phyloP scores from a whole-genome alignment of 2,329 filamentous ascomycete genomes.

The Lanzia echinophila region DNA sequence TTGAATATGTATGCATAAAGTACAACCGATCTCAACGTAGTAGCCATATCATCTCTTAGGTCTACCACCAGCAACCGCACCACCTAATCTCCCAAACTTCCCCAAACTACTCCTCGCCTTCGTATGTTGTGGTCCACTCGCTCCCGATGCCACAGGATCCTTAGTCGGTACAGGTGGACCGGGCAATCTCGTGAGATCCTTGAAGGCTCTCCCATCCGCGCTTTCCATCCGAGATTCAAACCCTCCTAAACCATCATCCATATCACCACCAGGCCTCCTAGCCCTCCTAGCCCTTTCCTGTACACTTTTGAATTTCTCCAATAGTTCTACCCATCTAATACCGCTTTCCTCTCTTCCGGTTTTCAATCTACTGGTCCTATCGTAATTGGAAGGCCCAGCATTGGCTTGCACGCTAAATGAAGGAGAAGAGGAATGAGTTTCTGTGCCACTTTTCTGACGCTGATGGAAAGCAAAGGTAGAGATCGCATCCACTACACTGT shows the following conservation, averaged over 20 bases:
- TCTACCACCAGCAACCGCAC: slow-evolving; percentile 53
- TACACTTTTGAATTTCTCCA: slow-evolving; percentile 89
- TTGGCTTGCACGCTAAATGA: slow-evolving; percentile 40
- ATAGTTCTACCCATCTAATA: slow-evolving; percentile 85
- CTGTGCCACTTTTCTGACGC: slow-evolving; percentile 25
- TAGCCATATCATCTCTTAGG: slow-evolving; percentile 37
- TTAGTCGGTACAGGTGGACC: slow-evolving; percentile 45
- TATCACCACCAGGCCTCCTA: slow-evolving; percentile 45
- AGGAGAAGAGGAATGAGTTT: slow-evolving; percentile 28
- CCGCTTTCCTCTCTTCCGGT: slow-evolving; percentile 67
- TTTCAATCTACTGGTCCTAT: slow-evolving; percentile 71
- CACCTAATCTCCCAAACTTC: slow-evolving; percentile 63
- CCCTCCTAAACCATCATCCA: slow-evolving; percentile 44
- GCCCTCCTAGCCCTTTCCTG: slow-evolving; percentile 77
- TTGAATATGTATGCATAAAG: neutral
- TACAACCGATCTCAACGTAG: neutral
- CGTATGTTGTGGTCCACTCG: slow-evolving; percentile 34
- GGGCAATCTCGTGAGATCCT: slow-evolving; percentile 29
- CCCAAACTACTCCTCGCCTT: slow-evolving; percentile 60
- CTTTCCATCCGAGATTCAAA: slow-evolving; percentile 37
- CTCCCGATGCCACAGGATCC: slow-evolving; percentile 34
- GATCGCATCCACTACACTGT: slow-evolving; percentile 28
- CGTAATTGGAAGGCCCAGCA: slow-evolving; percentile 51
- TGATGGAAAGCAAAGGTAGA: slow-evolving; percentile 29
- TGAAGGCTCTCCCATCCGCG: slow-evolving; percentile 33